Conservation (phyloP, 1,284 basidiomycete species). For the Boletus sp. region DNA sequence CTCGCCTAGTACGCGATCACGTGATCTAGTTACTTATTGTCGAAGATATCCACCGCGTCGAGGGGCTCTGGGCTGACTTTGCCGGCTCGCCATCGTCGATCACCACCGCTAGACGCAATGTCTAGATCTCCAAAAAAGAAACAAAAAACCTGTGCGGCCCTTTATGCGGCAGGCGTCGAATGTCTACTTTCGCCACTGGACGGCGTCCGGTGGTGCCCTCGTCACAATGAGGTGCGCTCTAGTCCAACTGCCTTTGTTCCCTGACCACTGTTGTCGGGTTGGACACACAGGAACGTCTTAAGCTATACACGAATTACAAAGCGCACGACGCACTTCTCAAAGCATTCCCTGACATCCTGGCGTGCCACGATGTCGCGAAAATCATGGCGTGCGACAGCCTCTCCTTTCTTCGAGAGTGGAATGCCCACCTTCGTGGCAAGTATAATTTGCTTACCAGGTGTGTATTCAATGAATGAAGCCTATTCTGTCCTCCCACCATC, state of each 20-base stretch:
- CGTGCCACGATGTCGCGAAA: slow-evolving; percentile 21
- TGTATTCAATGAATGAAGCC: neutral
- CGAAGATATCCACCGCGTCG: neutral
- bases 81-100: slow-evolving; percentile 1
- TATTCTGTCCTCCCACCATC: neutral
- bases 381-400: slow-evolving; percentile 29
- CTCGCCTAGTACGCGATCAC: slow-evolving; percentile 7
- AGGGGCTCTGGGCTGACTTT: neutral
- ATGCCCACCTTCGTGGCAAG: slow-evolving; percentile 28
- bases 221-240: slow-evolving; percentile 30
- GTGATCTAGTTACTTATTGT: slow-evolving; percentile 5
- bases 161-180: slow-evolving; percentile 13
- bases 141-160: slow-evolving; percentile 17
- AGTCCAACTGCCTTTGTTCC: too few species aligned
- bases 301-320: slow-evolving; percentile 36
- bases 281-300: slow-evolving; percentile 32
- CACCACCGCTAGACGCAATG: neutral
- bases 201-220: slow-evolving; percentile 24
- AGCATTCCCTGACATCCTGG: slow-evolving; percentile 23
- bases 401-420: slow-evolving; percentile 30
- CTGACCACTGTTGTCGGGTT: too few species aligned
- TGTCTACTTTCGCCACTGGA: slow-evolving; percentile 20
- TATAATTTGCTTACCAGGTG: slow-evolving; percentile 33
- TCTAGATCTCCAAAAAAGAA: slow-evolving; percentile 14
- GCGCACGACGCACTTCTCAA: slow-evolving; percentile 29